Evolutionary conservation across 108 stramenopile genomes (phyloP).

Genomic region (Stephanodiscus minutulus): DNA sequence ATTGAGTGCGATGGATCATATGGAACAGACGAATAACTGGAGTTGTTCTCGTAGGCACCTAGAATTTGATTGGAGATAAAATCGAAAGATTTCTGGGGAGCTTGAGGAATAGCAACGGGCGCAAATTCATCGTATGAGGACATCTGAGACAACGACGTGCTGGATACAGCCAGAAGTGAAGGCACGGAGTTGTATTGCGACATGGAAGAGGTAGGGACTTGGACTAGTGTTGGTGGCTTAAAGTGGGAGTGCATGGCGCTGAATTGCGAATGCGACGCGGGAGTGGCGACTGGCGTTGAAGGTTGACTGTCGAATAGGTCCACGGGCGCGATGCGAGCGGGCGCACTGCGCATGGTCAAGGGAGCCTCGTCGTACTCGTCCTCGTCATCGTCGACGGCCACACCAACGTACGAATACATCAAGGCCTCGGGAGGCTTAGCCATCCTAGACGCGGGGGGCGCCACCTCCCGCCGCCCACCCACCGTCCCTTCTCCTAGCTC

Average conservation of each 20-base stretch:
- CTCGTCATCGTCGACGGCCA: conserved; percentile 3
- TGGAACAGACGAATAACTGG: neutral
- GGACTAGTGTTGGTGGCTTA: neutral
- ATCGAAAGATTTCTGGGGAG: conserved; percentile 25
- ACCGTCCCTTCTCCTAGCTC: conserved; percentile 60
- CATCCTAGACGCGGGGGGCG: neutral
- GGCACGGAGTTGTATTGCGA: neutral
- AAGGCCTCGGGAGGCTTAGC: neutral
- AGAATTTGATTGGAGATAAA: conserved; percentile 31
- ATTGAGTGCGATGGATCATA: neutral
- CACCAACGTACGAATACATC: conserved; percentile 7
- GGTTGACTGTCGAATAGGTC: conserved; percentile 14
- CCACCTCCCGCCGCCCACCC: neutral
- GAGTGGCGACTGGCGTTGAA: neutral
- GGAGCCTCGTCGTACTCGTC: conserved; percentile 4
- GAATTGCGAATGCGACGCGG: neutral
- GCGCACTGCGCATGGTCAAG: neutral
- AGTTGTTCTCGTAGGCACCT: conserved; percentile 12
- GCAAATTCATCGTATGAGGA: conserved; percentile 41
- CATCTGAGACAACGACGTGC: neutral
- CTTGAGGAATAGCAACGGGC: conserved; percentile 1
- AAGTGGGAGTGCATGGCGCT: neutral
- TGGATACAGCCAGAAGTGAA: neutral
- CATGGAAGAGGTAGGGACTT: neutral
- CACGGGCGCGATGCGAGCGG: neutral